Conservation (phyloP, 2,329 filamentous ascomycete genomes). For the Parastagonospora avenae region DNA sequence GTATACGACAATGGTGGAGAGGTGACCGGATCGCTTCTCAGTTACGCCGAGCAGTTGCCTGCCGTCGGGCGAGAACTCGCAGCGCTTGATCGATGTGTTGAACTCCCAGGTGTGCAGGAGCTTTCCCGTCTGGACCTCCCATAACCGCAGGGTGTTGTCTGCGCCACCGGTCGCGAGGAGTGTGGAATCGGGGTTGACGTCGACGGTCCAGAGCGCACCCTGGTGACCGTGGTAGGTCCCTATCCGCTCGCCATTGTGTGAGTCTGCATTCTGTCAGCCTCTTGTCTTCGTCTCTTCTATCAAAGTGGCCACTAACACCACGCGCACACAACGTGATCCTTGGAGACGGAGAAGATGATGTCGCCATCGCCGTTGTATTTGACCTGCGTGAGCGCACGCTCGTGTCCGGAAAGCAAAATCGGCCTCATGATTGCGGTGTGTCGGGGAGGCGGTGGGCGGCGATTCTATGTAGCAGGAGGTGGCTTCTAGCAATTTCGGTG, state of each 20-base stretch:
- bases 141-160: constrained; percentile 97
- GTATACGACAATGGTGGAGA: constrained; percentile 91
- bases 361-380: constrained; percentile 87
- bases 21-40: constrained; percentile 96
- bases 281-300: constrained; percentile 2
- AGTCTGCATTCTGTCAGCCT: constrained; percentile 52
- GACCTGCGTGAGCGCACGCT: constrained; percentile 94
- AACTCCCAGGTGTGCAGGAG: constrained; percentile 98
- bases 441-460: constrained; percentile 5
- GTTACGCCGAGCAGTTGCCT: constrained; percentile 89
- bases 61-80: constrained; percentile 96
- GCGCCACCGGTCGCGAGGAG: constrained; percentile 94
- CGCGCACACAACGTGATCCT: constrained; percentile 95
- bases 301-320: constrained; percentile 64
- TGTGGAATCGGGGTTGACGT: constrained; percentile 89
- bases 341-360: constrained; percentile 91
- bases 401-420: constrained; percentile 94
- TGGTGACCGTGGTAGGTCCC: constrained; percentile 95
- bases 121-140: constrained; percentile 92
- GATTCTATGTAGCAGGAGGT: constrained; percentile 24
- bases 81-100: constrained; percentile 93
- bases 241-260: constrained; percentile 96
- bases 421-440: constrained; percentile 74
- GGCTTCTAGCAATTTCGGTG: constrained; percentile 37
- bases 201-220: constrained; percentile 98